phyloP scores from a whole-genome alignment of 495 filamentous ascomycete genomes.

The Xylaria castorea region DNA sequence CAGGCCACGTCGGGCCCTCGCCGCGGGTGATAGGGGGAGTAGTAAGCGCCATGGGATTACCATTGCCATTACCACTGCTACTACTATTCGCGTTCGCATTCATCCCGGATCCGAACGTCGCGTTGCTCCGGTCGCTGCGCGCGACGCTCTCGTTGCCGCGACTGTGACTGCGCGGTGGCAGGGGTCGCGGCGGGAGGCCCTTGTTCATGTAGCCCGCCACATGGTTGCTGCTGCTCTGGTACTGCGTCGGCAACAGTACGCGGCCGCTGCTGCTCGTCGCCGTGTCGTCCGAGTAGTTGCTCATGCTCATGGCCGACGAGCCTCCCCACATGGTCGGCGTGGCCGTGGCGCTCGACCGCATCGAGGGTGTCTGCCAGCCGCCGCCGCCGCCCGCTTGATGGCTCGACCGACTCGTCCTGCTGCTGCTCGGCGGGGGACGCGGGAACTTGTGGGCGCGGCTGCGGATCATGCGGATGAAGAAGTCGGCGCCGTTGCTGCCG shows the following conservation, averaged over 20 bases:
- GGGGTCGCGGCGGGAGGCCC: constrained; percentile 19
- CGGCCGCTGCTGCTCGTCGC: constrained; percentile 33
- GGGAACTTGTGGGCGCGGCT: constrained; percentile 39
- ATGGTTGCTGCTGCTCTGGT: background rate
- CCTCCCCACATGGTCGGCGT: constrained; percentile 42
- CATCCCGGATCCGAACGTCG: background rate
- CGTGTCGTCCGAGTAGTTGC: constrained; percentile 35
- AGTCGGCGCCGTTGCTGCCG: constrained; percentile 32
- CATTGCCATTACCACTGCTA: background rate
- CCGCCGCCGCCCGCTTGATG: too few species aligned
- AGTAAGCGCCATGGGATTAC: background rate
- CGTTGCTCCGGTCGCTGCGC: background rate
- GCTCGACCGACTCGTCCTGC: constrained; percentile 38
- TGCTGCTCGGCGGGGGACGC: constrained; percentile 39
- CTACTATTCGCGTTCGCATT: background rate
- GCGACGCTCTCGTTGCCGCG: constrained; percentile 16
- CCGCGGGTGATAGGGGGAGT: background rate
- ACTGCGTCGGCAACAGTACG: constrained; percentile 27
- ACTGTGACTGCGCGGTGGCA: constrained; percentile 1
- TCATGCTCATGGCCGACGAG: constrained; percentile 35
- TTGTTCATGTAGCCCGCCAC: constrained; percentile 2
- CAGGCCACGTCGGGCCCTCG: background rate
- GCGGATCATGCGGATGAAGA: constrained; percentile 37
- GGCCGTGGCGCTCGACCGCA: constrained; percentile 37
- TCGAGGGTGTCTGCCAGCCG: constrained; percentile 37